phyloP scores from a whole-genome alignment of 441 rosid species.

The Populus hybrid region DNA sequence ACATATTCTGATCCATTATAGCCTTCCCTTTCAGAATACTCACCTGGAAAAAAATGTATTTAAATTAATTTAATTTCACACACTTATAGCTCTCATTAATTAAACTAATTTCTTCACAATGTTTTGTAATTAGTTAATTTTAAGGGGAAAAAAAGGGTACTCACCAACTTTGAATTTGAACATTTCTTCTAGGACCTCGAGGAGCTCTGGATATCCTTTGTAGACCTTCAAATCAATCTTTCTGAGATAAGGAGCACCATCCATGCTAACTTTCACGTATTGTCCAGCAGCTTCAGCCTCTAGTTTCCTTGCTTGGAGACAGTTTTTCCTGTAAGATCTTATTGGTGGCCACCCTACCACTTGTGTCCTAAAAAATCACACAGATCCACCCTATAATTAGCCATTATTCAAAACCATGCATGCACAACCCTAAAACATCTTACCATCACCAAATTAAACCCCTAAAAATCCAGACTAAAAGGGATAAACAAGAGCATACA shows the following conservation, averaged over 20 bases:
- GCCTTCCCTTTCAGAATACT: constrained; percentile 66
- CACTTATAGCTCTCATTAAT: not conserved
- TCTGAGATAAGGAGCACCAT: constrained; percentile 85
- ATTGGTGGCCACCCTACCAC: constrained; percentile 86
- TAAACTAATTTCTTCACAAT: not conserved
- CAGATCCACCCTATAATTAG: not conserved
- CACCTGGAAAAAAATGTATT: constrained; percentile 29
- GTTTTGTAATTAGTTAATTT: not conserved
- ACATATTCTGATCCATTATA: constrained; percentile 67
- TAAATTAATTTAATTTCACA: not conserved
- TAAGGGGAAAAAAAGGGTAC: not conserved
- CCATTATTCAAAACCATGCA: constrained; percentile 4
- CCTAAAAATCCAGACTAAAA: not conserved
- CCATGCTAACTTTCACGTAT: constrained; percentile 76
- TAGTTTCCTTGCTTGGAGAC: constrained; percentile 45
- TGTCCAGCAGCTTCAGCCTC: constrained; percentile 48
- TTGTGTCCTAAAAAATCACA: constrained; percentile 46
- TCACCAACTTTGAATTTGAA: constrained; percentile 63
- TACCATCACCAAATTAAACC: not conserved
- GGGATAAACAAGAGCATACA: not conserved
- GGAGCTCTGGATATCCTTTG: constrained; percentile 60
- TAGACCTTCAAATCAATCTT: no score
- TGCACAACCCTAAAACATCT: not conserved
- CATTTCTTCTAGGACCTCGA: constrained; percentile 64
- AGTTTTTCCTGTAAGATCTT: constrained; percentile 60